Evolutionary conservation across 805 yeast species (phyloP), one percentile per base, ranked within the genome.

Genomic region (Lipomyces yamadae): DNA sequence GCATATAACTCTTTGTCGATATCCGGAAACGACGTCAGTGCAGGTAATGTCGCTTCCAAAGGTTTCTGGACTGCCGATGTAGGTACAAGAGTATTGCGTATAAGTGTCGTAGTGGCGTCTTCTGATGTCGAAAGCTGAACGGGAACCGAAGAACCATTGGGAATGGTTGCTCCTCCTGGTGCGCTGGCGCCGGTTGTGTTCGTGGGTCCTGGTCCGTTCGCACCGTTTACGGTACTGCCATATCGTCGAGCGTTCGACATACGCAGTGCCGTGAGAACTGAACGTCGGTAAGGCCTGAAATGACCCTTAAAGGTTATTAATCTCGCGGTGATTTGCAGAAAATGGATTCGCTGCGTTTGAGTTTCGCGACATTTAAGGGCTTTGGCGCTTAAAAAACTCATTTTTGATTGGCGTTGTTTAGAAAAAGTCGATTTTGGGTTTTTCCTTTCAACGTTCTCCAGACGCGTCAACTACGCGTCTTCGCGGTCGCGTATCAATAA

Each of bases 1-100:
- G 84, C 80, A 69, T 84, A 83, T 13, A 85, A 73, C 69, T 84
- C 82, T 1, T 77, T 62, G 69, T 84, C 86, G 3, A 85, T 78
- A 1, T 69, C 73, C n/a, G 71, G 59, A 57, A 68, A 68, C 30
- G 71, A 68, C 18, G 71, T 66, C n/a, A 68, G 61, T 42, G 71
- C 71, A 7, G 71, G 71, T 3, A 68, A 29, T 4, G 66, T 60
- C n/a, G 15, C 55, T 3, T 68, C 71, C 2, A 68, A 54, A 34
- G 71, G 71, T 24, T 55, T 62, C 39, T 63, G 69, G 34, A 68
- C 42, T 8, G 71, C 58, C 3, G 60, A 35, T 8, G 70, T 58
- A 18, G 71, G 71, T n/a, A 68, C 69, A n/a, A 68, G 65, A 15
- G 64, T 68, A 59, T 68, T 68, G 24, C 61, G 54, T 35, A 68